Percentiles rank a stretch among this genome's conserved stretches.
Evolutionary conservation across 805 yeast species (phyloP).

Genomic region (Ogataea paraovalis): DNA sequence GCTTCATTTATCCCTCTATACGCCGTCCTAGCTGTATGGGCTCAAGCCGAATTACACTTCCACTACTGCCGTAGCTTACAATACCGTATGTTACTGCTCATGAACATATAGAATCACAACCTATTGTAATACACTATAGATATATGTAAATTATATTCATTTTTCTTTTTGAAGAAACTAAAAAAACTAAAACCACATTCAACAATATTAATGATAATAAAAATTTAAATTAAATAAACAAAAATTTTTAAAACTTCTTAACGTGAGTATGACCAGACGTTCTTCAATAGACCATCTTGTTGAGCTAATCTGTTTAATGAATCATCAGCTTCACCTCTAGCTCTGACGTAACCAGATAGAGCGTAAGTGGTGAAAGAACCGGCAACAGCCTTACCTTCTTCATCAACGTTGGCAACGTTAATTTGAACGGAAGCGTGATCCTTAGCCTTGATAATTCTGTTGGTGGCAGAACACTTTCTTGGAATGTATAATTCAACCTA

Average conservation of each 20-base stretch:
- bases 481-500: conserved; percentile 99
- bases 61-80: too few species aligned
- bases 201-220: not conserved
- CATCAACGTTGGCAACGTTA: conserved; percentile 98
- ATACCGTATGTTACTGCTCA: too few species aligned
- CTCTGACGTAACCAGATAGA: conserved; percentile 94
- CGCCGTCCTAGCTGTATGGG: too few species aligned
- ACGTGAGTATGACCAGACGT: conserved; percentile 94
- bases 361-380: conserved; percentile 93
- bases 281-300: conserved; percentile 95
- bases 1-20: too few species aligned
- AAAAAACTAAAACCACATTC: not conserved
- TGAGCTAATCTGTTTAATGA: conserved; percentile 99
- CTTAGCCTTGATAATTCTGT: conserved; percentile 99
- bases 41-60: too few species aligned
- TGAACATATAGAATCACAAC: too few species aligned
- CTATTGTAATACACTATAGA: too few species aligned
- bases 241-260: conserved; percentile 35
- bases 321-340: conserved; percentile 99
- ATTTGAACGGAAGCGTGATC: conserved; percentile 99
- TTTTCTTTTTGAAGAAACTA: too few species aligned
- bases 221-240: not conserved
- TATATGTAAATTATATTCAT: too few species aligned
- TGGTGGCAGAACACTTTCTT: conserved; percentile 99
- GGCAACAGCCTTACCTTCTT: conserved; percentile 89